These are phyloP conservation scores for Phytophthora nicotianae DNA, from an alignment of 352 stramenopile species.

Conservation along the genomic window DNA sequence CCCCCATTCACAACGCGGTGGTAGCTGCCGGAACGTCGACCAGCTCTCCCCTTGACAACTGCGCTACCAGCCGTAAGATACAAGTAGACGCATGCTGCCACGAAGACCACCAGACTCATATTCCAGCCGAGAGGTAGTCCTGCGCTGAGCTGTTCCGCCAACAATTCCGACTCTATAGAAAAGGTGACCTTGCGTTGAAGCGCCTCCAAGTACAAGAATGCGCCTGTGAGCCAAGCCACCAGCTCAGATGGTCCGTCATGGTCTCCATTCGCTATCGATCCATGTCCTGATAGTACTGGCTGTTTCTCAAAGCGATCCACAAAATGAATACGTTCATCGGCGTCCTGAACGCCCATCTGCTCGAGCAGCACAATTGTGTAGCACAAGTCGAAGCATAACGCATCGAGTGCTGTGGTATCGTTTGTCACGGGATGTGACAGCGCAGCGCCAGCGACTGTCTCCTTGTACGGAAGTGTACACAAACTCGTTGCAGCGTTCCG, in stretches of 20 bases:
- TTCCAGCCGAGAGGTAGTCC: slow-evolving; percentile 72
- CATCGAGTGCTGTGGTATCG: slow-evolving; percentile 22
- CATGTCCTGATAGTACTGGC: slow-evolving; percentile 20
- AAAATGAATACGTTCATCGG: slow-evolving; percentile 61
- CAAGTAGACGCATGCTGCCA: slow-evolving; percentile 54
- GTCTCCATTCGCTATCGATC: slow-evolving; percentile 3
- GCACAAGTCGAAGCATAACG: slow-evolving; percentile 67
- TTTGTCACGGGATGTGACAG: slow-evolving; percentile 2
- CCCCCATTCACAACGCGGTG: slow-evolving; percentile 40
- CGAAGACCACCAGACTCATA: slow-evolving; percentile 66
- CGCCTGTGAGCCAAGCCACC: slow-evolving; percentile 64
- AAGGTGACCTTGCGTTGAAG: slow-evolving; percentile 62
- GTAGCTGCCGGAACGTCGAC: slow-evolving; percentile 36
- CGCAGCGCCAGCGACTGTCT: slow-evolving; percentile 15
- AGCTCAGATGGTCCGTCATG: slow-evolving; percentile 36
- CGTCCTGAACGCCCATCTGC: slow-evolving; percentile 55
- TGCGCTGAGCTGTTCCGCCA: slow-evolving; percentile 69
- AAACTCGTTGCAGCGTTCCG: slow-evolving; percentile 41
- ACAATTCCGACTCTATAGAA: slow-evolving; percentile 61
- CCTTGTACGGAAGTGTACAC: slow-evolving; percentile 40
- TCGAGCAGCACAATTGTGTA: slow-evolving; percentile 66
- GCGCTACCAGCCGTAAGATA: slow-evolving; percentile 49
- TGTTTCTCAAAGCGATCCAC: slow-evolving; percentile 50
- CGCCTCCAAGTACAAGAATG: slow-evolving; percentile 72
- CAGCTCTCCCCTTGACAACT: slow-evolving; percentile 13